Evolutionary conservation across 768 basidiomycete genomes (phyloP), one percentile per base, ranked within the genome.

Genomic region (Leccinum boreale): DNA sequence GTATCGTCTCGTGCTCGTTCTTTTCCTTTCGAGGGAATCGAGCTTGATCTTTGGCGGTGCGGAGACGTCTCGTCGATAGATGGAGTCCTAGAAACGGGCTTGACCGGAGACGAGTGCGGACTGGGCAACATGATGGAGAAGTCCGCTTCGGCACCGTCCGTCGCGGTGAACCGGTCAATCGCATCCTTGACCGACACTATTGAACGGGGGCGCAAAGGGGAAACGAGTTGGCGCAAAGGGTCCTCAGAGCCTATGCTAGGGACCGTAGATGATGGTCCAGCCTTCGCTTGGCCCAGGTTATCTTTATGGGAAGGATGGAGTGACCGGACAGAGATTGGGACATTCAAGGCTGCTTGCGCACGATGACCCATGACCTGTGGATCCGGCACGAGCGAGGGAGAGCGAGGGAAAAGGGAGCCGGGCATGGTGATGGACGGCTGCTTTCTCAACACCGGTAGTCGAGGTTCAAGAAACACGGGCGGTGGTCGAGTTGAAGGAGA

Each of bases 371-470:
- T n/a, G 19, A 24, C 15, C 23, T 17, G 39, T 21, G 75, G 75
- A 26, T 69, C 68, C 7, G 85, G 83, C 29, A 84, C 74, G 12
- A 84, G 74, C n/a, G 89, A 89, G 0, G 83, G 79, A 0, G 90
- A 89, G 9, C 88, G 84, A 5, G 89, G 83, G 66, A 85, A 89
- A 12, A 92, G 80, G 1, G 90, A 81, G 8, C 90, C 90, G 21
- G 90, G 90, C 90, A 92, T 92, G 1, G 84, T 85, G 0, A 79
- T 65, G 3, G 82, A 83, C 8, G 73, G 73, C n/a, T 70, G 60
- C 44, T 65, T 71, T 35, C 56, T 69, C 50, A 71, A 42, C 53
- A 48, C 73, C 12, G 69, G 76, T 14, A 71, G 71, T 1, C 74
- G 71, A 23, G 75, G 69, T 3, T 70, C 66, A 21, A 21, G 57